Base-by-base conservation (phyloP, 306 rosid species). In the Prunus kanzakura region DNA sequence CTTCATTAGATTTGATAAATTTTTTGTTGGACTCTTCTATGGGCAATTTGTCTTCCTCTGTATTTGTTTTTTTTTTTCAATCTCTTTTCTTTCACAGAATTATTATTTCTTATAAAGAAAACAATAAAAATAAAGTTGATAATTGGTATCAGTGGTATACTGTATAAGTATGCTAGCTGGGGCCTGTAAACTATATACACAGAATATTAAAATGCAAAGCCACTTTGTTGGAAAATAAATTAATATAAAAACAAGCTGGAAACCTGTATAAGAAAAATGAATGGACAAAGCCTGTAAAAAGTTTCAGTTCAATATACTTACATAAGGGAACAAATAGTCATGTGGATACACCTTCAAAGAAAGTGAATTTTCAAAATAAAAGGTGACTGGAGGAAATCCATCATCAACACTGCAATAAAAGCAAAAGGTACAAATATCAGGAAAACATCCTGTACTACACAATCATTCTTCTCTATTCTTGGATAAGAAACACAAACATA, bases 291-390 rank as follows among this genome's bases (percentile, higher is more conserved):
- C 27, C 22, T 27, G 13, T 35, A 43, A 66, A 73, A 23, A 14
- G 38, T 14, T 15, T 15, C 61, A 38, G 72, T 46, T 77, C 46
- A 71, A 70, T 49, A 71, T 68, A 92, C 99, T 92, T 89, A 95
- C 99, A 79, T 72, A 83, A 30, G 79, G 78, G 79, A 95, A 95
- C 76, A 95, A 84, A 86, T 95, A 95, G 73, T 95, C 99, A 50
- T 85, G 97, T 4, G 99, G 99, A 81, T 92, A 86, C 87, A 91
- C 99, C 84, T 90, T 95, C 87, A 95, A 82, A 70, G 82, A 80
- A 76, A 95, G 99, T 55, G 92, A 96, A 64, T 88, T 92, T 86
- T 88, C 88, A 80, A 95, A 95, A 84, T 87, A 81, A 83, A 95
- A 92, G 68, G 85, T 87, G 66, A 95, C 97, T 13, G 79, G 51